Evolutionary conservation across 257 asterid genomes (phyloP).

Genomic region (Penstemon eatonii): DNA sequence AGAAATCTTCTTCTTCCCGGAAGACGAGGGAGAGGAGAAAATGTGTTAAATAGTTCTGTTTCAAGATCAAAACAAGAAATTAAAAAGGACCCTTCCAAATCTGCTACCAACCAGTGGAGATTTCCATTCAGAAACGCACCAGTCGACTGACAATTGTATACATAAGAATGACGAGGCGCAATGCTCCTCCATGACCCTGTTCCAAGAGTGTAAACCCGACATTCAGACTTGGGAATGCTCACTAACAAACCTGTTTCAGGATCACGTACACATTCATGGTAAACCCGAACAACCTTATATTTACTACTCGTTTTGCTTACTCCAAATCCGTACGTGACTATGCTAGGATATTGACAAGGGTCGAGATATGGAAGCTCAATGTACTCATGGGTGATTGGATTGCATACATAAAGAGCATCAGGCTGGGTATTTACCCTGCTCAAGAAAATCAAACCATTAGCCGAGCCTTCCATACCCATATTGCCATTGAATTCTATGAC

Average conservation of each 20-base stretch:
- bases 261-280: neutral
- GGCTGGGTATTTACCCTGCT: no score
- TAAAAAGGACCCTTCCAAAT: neutral
- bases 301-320: constrained; percentile 15
- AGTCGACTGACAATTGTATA: neutral
- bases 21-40: constrained; percentile 23
- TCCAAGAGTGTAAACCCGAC: constrained; percentile 47
- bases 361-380: no score
- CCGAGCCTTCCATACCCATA: no score
- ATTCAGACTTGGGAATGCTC: constrained; percentile 22
- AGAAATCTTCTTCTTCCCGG: neutral
- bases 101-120: constrained; percentile 42
- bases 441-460: no score
- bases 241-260: neutral
- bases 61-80: constrained; percentile 42
- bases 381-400: no score
- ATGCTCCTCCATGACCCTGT: constrained; percentile 39
- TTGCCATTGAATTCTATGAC: no score
- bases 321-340: constrained; percentile 45
- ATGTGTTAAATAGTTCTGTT: constrained; percentile 23
- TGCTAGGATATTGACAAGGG: neutral
- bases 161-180: neutral
- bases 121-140: constrained; percentile 36
- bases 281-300: constrained; percentile 26
- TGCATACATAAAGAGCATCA: no score